Conservation (phyloP, 345 rosid genomes). For the Boechera stricta region DNA sequence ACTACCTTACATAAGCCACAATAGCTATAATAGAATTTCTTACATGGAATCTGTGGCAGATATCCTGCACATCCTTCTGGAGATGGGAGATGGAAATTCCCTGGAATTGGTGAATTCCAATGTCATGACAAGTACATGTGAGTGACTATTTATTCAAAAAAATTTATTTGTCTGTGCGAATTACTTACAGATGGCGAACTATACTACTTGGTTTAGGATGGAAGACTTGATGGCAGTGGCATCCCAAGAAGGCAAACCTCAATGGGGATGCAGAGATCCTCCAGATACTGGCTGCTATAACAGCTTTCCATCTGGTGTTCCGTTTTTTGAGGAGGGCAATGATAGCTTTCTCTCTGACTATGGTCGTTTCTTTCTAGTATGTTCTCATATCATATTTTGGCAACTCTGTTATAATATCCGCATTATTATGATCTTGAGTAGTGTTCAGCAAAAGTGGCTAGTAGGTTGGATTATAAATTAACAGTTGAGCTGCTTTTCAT, state of each 20-base stretch:
- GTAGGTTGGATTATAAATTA: slow-evolving; percentile 27
- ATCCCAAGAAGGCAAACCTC: slow-evolving; percentile 64
- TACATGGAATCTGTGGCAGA: slow-evolving; percentile 46
- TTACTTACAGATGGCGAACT: slow-evolving; percentile 33
- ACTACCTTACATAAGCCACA: slow-evolving; percentile 22
- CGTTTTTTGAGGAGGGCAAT: slow-evolving; percentile 69
- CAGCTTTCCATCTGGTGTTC: slow-evolving; percentile 60
- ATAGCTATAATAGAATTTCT: slow-evolving; percentile 28
- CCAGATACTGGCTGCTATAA: slow-evolving; percentile 69
- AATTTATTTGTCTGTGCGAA: slow-evolving; percentile 10
- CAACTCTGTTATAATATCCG: not conserved
- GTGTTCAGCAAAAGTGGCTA: slow-evolving; percentile 15
- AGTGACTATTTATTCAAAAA: slow-evolving; percentile 44
- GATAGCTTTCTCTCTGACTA: slow-evolving; percentile 73
- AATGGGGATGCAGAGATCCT: slow-evolving; percentile 67
- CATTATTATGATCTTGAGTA: slow-evolving; percentile 24
- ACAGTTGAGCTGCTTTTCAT: slow-evolving; percentile 22
- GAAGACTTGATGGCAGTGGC: slow-evolving; percentile 71
- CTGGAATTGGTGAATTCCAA: slow-evolving; percentile 80
- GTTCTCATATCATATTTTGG: slow-evolving; percentile 36
- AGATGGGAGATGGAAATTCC: slow-evolving; percentile 73
- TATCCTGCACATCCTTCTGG: slow-evolving; percentile 74
- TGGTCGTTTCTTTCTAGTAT: slow-evolving; percentile 73
- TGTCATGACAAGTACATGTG: slow-evolving; percentile 80
- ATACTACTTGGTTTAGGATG: slow-evolving; percentile 54